Conservation (phyloP, 768 basidiomycete species). For the Tulasnella calospora region DNA sequence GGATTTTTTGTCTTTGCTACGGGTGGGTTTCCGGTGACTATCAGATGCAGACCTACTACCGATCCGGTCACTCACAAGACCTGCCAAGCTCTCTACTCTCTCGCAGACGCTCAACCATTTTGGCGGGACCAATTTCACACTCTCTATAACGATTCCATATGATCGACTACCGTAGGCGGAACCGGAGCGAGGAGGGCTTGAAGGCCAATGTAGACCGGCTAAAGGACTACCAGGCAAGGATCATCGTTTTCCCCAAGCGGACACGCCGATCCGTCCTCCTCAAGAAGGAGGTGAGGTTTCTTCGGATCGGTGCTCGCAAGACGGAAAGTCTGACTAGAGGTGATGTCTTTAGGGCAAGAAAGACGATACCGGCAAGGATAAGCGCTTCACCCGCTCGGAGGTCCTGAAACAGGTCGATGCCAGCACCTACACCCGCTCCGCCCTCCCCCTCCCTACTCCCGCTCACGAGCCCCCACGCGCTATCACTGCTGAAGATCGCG, state of each 20-base stretch:
- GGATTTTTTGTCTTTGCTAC: background rate
- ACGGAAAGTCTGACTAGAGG: background rate
- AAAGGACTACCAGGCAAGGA: conserved; percentile 83
- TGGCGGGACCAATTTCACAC: background rate
- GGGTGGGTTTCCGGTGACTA: background rate
- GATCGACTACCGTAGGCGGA: conserved; percentile 95
- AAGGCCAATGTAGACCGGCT: conserved; percentile 90
- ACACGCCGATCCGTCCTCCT: conserved; percentile 61
- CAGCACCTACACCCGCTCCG: conserved; percentile 64
- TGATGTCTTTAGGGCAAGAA: background rate
- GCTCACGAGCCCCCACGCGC: conserved; percentile 81
- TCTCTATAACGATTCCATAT: too few relatives aligned
- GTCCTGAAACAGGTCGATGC: conserved; percentile 33
- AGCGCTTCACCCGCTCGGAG: background rate
- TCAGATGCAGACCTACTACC: background rate
- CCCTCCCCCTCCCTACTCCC: conserved; percentile 63
- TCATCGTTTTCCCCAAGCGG: conserved; percentile 97
- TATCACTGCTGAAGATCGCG: conserved; percentile 86
- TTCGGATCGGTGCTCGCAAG: background rate
- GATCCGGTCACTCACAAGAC: background rate
- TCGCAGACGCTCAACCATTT: background rate
- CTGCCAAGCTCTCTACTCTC: background rate
- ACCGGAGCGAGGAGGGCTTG: conserved; percentile 95
- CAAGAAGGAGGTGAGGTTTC: conserved; percentile 55
- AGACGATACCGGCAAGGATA: background rate